Base-by-base conservation (phyloP, 257 asterid species). In the Nicotiana benthamiana region DNA sequence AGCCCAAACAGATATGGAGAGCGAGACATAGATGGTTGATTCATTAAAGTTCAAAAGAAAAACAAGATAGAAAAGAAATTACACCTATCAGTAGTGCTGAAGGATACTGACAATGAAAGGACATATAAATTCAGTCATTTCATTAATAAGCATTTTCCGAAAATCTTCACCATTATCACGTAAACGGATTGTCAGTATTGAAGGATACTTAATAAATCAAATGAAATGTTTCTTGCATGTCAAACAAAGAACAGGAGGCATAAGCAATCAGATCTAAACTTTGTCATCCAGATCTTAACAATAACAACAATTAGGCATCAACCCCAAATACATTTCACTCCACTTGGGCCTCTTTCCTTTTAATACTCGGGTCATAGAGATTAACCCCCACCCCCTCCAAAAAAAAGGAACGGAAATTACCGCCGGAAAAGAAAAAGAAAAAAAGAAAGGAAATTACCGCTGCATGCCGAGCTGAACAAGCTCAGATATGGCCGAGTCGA, bases 381-480 rank as follows among this genome's bases (percentile, higher is more conserved):
- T 40, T 40, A 8, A n/a, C 0, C 10, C 46, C 46, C 11, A 9
- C 46, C 10, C 46, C 10, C 9, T 0, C 0, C 0, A 8, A 40
- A 8, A 8, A 8, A 40, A 36, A 10, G 48, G 48, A 40, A 40
- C 48, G 48, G 48, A 40, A 40, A 40, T 40, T 40, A 1, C 48
- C 48, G 48, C 48, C 48, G 48, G 48, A 79, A 6, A 28, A 43
- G 4, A 30, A 72, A 51, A 84, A 77, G 30, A 46, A 18, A 18
- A 22, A 74, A 51, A 6, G 15, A 22, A 26, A 80, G 75, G 46
- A 68, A 79, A 60, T 27, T 90, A 94, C 99, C 98, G 88, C 75
- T 88, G 97, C 97, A 93, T 92, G 2, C 95, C 99, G 18, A 93
- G 83, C 83, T 86, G 92, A 77, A 91, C 87, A 24, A 95, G 94